These are phyloP conservation scores for Phytophthora cajani DNA, from an alignment of 352 stramenopile species.

Conservation along the genomic window DNA sequence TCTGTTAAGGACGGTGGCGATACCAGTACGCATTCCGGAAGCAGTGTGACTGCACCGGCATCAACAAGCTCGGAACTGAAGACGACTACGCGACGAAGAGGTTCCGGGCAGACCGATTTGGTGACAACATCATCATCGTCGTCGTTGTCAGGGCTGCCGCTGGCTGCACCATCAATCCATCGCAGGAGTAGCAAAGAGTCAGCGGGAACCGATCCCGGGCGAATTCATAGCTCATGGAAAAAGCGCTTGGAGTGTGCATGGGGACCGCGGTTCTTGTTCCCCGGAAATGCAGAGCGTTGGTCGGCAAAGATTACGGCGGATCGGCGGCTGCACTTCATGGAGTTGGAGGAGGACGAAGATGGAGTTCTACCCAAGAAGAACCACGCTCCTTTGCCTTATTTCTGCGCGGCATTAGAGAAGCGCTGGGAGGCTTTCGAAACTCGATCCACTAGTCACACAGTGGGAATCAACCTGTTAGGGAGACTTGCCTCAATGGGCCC, in stretches of 20 bases:
- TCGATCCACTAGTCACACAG: slow-evolving; percentile 60
- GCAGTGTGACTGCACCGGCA: slow-evolving; percentile 6
- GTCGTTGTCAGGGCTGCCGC: slow-evolving; percentile 27
- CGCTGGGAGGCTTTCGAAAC: slow-evolving; percentile 61
- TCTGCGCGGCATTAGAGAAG: slow-evolving; percentile 55
- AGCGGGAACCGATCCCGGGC: slow-evolving; percentile 26
- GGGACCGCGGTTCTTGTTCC: slow-evolving; percentile 62
- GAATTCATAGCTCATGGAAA: slow-evolving; percentile 58
- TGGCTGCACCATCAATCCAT: slow-evolving; percentile 12
- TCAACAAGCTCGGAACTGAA: slow-evolving; percentile 9
- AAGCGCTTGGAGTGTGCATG: slow-evolving; percentile 64
- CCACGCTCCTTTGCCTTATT: slow-evolving; percentile 45
- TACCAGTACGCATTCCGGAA: slow-evolving; percentile 5
- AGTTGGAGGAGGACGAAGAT: slow-evolving; percentile 36
- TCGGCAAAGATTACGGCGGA: slow-evolving; percentile 14
- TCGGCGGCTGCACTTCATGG: slow-evolving; percentile 25
- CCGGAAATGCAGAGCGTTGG: slow-evolving; percentile 40
- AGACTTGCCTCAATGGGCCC: slow-evolving; percentile 48
- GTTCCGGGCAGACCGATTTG: slow-evolving; percentile 20
- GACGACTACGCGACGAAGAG: slow-evolving; percentile 19
- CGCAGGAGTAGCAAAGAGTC: slow-evolving; percentile 30
- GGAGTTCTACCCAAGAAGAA: slow-evolving; percentile 31
- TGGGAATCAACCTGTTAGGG: slow-evolving; percentile 56
- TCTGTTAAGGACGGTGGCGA: not conserved
- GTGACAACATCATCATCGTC: slow-evolving; percentile 27